These are phyloP conservation scores for Chlorophyllum brunneum DNA, from an alignment of 768 basidiomycete genomes.

Conservation along the genomic window DNA sequence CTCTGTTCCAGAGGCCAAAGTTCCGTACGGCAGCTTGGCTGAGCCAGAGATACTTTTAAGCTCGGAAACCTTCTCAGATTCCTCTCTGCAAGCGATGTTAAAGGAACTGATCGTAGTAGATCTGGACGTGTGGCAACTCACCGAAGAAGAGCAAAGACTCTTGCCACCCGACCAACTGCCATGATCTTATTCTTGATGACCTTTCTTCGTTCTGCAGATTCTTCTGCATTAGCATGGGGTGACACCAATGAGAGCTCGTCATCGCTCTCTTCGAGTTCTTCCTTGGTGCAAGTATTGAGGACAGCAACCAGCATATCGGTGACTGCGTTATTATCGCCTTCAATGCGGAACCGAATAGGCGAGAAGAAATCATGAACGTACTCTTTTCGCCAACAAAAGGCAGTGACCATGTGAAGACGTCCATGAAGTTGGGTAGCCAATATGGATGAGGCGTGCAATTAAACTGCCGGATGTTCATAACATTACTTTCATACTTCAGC, in stretches of 20 bases:
- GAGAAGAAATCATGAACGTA: conserved; percentile 30
- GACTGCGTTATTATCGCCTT: conserved; percentile 46
- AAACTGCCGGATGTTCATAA: conserved; percentile 98
- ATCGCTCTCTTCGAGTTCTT: conserved; percentile 89
- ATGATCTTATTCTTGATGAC: conserved; percentile 98
- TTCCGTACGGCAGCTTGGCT: conserved; percentile 73
- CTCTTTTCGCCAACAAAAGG: conserved; percentile 99
- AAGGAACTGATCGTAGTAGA: not conserved
- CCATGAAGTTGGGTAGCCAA: conserved; percentile 99
- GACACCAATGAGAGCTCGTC: conserved; percentile 44
- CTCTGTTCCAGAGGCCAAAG: conserved; percentile 83
- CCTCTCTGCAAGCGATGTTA: conserved; percentile 58
- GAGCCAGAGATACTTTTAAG: conserved; percentile 88
- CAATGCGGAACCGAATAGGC: not conserved
- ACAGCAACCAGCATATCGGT: conserved; percentile 99
- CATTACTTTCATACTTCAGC: conserved; percentile 98
- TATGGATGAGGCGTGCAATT: conserved; percentile 95
- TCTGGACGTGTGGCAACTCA: conserved; percentile 32
- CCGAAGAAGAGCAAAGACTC: conserved; percentile 95
- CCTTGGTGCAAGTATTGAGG: conserved; percentile 91
- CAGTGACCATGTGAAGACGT: conserved; percentile 98
- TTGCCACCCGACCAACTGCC: conserved; percentile 93
- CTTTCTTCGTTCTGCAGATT: conserved; percentile 72
- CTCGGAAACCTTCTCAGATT: conserved; percentile 96
- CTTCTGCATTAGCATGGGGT: conserved; percentile 38